These are phyloP conservation scores for Citrus reticulata DNA, from an alignment of 345 rosid species.

Conservation along the genomic window DNA sequence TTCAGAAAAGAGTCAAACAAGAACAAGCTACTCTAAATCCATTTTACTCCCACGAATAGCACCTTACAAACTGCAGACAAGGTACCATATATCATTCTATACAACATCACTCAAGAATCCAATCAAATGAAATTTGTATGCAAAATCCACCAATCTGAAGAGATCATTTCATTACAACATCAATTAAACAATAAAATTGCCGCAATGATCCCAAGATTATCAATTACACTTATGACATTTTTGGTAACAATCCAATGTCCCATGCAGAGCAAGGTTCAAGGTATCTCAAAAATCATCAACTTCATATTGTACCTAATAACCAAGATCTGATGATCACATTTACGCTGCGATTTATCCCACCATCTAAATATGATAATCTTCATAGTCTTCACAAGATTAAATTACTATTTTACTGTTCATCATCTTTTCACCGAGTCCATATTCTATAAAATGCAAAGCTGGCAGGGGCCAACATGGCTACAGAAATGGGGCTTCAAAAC, in stretches of 20 bases:
- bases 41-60: background rate
- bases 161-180: background rate
- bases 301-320: background rate
- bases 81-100: background rate
- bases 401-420: too few relatives aligned
- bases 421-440: too few relatives aligned
- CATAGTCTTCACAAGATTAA: background rate
- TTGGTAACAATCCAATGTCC: background rate
- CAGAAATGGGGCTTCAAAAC: background rate
- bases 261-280: constrained; percentile 14
- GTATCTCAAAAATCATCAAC: background rate
- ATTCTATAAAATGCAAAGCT: background rate
- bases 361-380: background rate
- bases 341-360: background rate
- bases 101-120: background rate
- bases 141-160: background rate
- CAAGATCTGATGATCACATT: background rate
- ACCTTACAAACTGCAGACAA: background rate
- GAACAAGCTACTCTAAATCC: background rate
- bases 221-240: background rate
- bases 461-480: constrained; percentile 6
- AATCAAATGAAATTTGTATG: background rate
- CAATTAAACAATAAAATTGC: background rate
- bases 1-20: background rate
- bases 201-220: background rate